Conservation (phyloP, 352 stramenopile species). For the Pythium apleroticum region DNA sequence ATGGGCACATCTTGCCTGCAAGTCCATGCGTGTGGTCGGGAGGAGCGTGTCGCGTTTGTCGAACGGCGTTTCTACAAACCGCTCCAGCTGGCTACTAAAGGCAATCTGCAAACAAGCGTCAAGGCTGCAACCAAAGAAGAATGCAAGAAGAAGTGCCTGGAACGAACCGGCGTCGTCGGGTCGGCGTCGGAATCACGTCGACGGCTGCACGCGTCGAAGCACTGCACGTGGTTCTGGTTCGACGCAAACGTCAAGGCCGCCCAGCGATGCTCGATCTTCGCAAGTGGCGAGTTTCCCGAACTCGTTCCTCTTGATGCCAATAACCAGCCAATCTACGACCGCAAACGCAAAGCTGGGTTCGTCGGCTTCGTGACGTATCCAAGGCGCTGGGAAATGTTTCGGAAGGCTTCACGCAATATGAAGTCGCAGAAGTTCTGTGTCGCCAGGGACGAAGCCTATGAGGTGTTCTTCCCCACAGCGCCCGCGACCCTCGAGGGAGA, state of each 20-base stretch:
- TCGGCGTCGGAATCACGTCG: background rate
- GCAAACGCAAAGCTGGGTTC: no score
- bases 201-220: background rate
- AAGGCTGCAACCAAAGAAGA: background rate
- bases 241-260: background rate
- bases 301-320: background rate
- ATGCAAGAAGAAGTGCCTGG: background rate
- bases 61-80: no score
- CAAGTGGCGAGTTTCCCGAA: background rate
- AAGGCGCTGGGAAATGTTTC: background rate
- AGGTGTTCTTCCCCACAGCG: background rate
- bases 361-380: background rate
- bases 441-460: background rate
- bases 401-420: background rate
- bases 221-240: conserved; percentile 1
- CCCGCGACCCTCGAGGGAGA: background rate
- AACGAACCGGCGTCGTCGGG: background rate
- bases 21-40: no score
- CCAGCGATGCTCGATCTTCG: background rate
- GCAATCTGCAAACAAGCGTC: background rate
- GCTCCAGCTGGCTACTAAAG: background rate
- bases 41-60: no score
- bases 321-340: no score
- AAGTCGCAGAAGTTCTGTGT: background rate
- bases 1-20: no score